Percentiles rank a stretch among this genome's conserved stretches.
These are phyloP conservation scores for Pinus tabuliformis DNA, from an alignment of 75 land plant species.

Conservation along the genomic window DNA sequence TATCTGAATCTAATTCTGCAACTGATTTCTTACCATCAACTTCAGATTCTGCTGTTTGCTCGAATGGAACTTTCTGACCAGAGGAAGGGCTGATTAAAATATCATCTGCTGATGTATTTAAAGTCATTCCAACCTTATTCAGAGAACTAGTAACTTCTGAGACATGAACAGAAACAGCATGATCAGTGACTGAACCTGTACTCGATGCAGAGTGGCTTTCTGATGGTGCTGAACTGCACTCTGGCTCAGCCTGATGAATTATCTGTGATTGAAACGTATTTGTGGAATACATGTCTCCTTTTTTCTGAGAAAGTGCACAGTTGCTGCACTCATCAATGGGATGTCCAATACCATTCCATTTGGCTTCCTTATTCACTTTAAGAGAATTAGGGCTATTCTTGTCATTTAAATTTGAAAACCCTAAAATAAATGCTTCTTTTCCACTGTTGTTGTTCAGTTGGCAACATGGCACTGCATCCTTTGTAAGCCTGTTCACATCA, in stretches of 20 bases:
- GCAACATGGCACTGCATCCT: neutral
- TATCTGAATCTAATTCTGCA: neutral
- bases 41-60: neutral
- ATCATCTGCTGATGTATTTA: neutral
- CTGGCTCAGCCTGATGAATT: neutral
- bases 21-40: neutral
- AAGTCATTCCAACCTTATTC: neutral
- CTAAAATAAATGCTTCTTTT: conserved; percentile 2
- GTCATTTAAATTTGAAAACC: neutral
- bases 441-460: neutral
- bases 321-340: neutral
- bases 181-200: neutral
- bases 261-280: neutral
- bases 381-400: neutral
- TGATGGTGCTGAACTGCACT: neutral
- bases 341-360: neutral
- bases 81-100: neutral
- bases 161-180: neutral
- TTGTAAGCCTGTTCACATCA: neutral
- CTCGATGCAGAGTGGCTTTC: neutral
- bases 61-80: neutral
- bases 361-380: neutral
- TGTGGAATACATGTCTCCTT: neutral
- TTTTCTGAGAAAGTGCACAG: neutral
- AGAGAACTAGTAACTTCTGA: neutral